Percentiles rank a stretch among this genome's conserved stretches.
Evolutionary conservation across 495 filamentous ascomycete species (phyloP).

Genomic region (Podospora fimiseda): DNA sequence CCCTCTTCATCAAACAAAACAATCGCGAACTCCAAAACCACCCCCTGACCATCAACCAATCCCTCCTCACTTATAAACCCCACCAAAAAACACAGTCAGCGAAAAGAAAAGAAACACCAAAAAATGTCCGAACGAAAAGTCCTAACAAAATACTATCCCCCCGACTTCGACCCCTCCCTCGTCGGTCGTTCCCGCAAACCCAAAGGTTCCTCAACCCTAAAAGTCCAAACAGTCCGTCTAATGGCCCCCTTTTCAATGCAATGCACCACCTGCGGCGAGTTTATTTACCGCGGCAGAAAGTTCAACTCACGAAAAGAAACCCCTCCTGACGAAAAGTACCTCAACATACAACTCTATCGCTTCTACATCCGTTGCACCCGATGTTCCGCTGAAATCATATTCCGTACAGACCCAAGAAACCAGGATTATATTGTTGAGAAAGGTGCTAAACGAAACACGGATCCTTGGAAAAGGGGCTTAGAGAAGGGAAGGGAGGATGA

Average conservation of each 20-base stretch:
- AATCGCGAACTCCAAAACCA: neutral
- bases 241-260: slow-evolving; percentile 97
- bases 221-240: slow-evolving; percentile 82
- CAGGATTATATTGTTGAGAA: slow-evolving; percentile 71
- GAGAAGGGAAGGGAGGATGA: slow-evolving; percentile 46
- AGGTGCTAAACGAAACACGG: slow-evolving; percentile 88
- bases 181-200: slow-evolving; percentile 57
- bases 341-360: slow-evolving; percentile 79
- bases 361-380: slow-evolving; percentile 95
- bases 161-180: slow-evolving; percentile 92
- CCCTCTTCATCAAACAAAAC: no score
- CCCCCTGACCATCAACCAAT: slow-evolving; percentile 3
- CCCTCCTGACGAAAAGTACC: slow-evolving; percentile 77
- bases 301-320: slow-evolving; percentile 97
- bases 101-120: no score
- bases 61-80: no score
- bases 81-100: no score
- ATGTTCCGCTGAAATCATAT: slow-evolving; percentile 85
- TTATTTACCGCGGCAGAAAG: slow-evolving; percentile 93
- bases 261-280: slow-evolving; percentile 86
- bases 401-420: slow-evolving; percentile 90
- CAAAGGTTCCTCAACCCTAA: slow-evolving; percentile 56
- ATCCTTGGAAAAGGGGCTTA: slow-evolving; percentile 72
- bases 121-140: slow-evolving; percentile 94
- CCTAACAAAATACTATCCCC: slow-evolving; percentile 78